A percentile compares a stretch with the other conserved stretches of the same genome.
phyloP scores from a whole-genome alignment of 1,284 basidiomycete species.

The Pseudozyma tsukubaensis region DNA sequence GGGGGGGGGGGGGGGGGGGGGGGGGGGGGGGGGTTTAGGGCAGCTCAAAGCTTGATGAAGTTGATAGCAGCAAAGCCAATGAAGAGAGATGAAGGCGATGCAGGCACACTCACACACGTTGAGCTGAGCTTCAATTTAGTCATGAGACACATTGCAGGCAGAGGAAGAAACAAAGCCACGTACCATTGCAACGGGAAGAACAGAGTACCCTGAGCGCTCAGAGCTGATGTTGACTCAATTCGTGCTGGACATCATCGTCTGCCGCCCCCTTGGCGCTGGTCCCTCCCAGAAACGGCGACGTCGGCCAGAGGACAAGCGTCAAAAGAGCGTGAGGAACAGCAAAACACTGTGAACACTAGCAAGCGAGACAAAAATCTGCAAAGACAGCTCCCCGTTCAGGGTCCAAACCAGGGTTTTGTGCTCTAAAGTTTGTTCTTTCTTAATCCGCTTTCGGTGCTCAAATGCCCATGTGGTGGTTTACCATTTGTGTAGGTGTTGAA shows the following conservation, averaged over 20 bases:
- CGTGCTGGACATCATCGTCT: no score
- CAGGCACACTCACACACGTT: neutral
- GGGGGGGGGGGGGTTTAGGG: neutral
- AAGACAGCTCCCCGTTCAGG: constrained; percentile 15
- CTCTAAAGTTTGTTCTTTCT: neutral
- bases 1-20: no score
- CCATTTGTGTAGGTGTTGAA: neutral
- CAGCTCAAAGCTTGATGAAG: neutral
- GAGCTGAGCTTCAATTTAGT: neutral
- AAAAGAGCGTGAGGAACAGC: no score
- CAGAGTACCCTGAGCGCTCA: no score
- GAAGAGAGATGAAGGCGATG: no score
- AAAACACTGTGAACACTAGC: no score
- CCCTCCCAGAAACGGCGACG: no score
- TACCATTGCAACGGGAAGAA: no score
- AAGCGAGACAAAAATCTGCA: neutral
- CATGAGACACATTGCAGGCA: neutral
- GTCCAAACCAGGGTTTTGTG: constrained; percentile 25
- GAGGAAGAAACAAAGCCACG: neutral
- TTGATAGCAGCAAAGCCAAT: no score
- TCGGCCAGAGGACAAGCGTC: no score
- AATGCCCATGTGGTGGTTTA: neutral
- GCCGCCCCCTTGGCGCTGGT: no score
- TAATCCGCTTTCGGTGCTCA: constrained; percentile 14
- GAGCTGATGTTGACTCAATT: no score